Conservation (phyloP, 345 rosid species). For the Hibiscus trionum region DNA sequence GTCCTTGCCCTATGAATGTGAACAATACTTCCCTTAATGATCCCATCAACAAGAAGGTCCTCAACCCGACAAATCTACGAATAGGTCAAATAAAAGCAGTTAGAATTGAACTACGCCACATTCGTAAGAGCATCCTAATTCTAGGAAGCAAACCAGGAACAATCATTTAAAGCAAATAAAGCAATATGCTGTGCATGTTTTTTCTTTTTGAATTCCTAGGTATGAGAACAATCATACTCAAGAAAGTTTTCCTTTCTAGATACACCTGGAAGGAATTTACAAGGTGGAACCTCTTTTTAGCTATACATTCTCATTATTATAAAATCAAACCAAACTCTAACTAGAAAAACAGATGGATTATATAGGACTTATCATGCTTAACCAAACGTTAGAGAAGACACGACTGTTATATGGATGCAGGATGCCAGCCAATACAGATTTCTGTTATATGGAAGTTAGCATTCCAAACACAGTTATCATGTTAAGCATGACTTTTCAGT, state of each 20-base stretch:
- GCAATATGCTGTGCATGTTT: neutral
- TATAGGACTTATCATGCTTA: neutral
- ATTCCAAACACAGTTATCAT: neutral
- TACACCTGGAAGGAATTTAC: neutral
- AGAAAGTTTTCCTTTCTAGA: neutral
- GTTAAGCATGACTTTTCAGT: neutral
- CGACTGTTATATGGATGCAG: neutral
- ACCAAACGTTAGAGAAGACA: neutral
- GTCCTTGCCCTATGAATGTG: constrained; percentile 93
- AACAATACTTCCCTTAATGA: constrained; percentile 79
- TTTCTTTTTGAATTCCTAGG: neutral
- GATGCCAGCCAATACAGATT: neutral
- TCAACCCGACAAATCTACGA: constrained; percentile 90
- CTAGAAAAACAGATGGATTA: neutral
- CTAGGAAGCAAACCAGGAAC: neutral
- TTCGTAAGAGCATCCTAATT: neutral
- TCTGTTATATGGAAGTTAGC: constrained; percentile 2
- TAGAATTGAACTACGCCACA: neutral
- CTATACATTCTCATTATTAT: neutral
- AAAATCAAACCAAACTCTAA: neutral
- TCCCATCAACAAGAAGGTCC: constrained; percentile 86
- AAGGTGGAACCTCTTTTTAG: neutral
- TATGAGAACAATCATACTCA: neutral
- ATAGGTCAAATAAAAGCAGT: constrained; percentile 9
- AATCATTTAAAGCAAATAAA: neutral